A percentile compares a stretch with the other conserved stretches of the same genome.
phyloP scores from a whole-genome alignment of 75 land plant genomes.

The Pinus taeda region DNA sequence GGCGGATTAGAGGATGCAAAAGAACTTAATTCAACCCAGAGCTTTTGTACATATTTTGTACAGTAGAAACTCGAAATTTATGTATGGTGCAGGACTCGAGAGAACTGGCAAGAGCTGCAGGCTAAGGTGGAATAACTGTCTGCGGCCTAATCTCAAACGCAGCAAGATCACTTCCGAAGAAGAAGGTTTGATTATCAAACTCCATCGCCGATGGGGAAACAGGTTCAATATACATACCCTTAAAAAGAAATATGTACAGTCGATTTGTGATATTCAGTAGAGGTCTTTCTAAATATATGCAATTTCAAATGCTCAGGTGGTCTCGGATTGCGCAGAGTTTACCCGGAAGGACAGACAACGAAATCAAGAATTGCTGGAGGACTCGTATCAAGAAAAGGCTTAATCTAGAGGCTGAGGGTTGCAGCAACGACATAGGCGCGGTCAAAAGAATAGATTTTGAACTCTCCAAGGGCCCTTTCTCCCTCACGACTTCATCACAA shows the following conservation, averaged over 20 bases:
- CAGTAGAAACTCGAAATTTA: too few species aligned
- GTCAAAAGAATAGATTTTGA: neutral
- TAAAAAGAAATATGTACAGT: too few species aligned
- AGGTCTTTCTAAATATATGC: too few species aligned
- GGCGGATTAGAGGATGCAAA: too few species aligned
- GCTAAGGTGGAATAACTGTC: neutral
- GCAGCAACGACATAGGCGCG: neutral
- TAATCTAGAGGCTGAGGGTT: neutral
- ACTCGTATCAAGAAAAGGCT: slow-evolving; percentile 10
- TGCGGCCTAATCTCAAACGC: neutral
- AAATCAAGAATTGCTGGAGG: slow-evolving; percentile 18
- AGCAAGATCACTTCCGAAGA: neutral
- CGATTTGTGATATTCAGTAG: too few species aligned
- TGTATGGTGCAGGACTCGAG: neutral
- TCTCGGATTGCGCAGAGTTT: neutral
- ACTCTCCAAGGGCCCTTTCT: neutral
- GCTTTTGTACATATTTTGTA: too few species aligned
- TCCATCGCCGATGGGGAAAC: slow-evolving; percentile 2
- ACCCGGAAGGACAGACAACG: slow-evolving; percentile 14
- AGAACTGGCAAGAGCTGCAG: slow-evolving; percentile 1
- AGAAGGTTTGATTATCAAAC: neutral
- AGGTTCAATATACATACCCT: neutral
- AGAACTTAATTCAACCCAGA: too few species aligned
- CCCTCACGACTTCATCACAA: too few species aligned
- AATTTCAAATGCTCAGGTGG: too few species aligned